A percentile compares a stretch with the other conserved stretches of the same genome.
Conservation (phyloP, 1,284 basidiomycete genomes). For the Ustilago hordei region DNA sequence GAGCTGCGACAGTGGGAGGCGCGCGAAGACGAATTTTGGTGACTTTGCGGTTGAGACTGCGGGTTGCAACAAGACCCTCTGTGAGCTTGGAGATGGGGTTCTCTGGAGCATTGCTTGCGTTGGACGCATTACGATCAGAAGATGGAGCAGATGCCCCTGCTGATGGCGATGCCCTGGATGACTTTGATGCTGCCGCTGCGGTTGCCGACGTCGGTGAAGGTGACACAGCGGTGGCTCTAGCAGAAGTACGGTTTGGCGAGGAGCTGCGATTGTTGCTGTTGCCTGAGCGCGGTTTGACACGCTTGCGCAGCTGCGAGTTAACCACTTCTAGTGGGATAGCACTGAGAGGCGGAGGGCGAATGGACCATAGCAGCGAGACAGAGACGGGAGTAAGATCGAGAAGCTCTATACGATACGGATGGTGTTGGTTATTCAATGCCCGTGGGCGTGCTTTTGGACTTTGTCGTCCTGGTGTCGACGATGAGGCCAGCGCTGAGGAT, state of each 20-base stretch:
- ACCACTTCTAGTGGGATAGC: conserved; percentile 49
- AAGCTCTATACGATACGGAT: conserved; percentile 61
- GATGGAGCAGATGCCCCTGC: conserved; percentile 1
- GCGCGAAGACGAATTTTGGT: conserved; percentile 52
- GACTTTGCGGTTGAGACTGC: conserved; percentile 55
- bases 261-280: conserved; percentile 19
- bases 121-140: conserved; percentile 10
- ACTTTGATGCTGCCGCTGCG: conserved; percentile 25
- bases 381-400: conserved; percentile 62
- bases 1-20: conserved; percentile 37
- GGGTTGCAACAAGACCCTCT: conserved; percentile 53
- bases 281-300: conserved; percentile 22
- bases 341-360: conserved; percentile 58
- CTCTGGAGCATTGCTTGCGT: conserved; percentile 12
- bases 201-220: conserved; percentile 37
- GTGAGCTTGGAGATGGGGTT: conserved; percentile 45
- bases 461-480: conserved; percentile 7
- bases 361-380: conserved; percentile 60
- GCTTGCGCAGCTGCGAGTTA: conserved; percentile 46
- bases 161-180: conserved; percentile 7
- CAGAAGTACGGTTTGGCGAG: conserved; percentile 33
- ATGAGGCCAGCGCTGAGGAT: conserved; percentile 11
- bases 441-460: conserved; percentile 37
- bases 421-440: conserved; percentile 43
- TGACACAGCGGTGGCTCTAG: conserved; percentile 45